Evolutionary conservation across 1,139 yeast species (phyloP), one percentile per base, ranked within the genome.

Genomic region (Pichia sp.): DNA sequence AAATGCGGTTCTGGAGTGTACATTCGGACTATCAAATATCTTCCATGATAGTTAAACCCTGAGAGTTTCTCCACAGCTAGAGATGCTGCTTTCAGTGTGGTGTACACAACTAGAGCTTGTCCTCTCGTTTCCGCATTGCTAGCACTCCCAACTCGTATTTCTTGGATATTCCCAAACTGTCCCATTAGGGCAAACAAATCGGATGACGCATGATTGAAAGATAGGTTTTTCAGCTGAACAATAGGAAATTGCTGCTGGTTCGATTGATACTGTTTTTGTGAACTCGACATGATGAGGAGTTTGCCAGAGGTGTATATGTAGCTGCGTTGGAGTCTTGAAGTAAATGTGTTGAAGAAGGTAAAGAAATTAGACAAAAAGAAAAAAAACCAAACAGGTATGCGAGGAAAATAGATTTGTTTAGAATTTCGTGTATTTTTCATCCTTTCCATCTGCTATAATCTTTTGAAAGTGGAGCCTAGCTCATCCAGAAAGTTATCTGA

Each of bases 41-140:
- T 64, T 9, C 84, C 84, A 54, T 79, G 77, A 60, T 79, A 80
- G 63, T 83, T 83, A 61, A 79, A 79, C 0, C 90, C 90, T 51
- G 81, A 80, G 53, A 83, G 67, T 58, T 80, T 83, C 27, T 73
- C 77, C 31, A 77, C 72, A 1, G 87, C 87, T 30, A 69, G 68
- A 27, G 69, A 67, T 7, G 88, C 86, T 59, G 75, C 76, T 36
- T 69, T 67, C 30, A 77, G 58, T 52, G 78, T 77, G 55, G 76
- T 78, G 64, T 78, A 84, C 4, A 84, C 76, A n/a, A 83, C 77
- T 54, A 77, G 75, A 20, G 85, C 84, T 4, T 84, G 78, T 4
- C 88, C 88, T 54, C 69, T 73, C 0, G 79, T 75, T 17, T 73
- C 73, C 10, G 24, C 27, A 34, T 52, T 20, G 17, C 65, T 67